Percentiles rank a stretch among this genome's conserved stretches.
Evolutionary conservation across 805 yeast genomes (phyloP).

Genomic region (Jamesozyma gamospora): DNA sequence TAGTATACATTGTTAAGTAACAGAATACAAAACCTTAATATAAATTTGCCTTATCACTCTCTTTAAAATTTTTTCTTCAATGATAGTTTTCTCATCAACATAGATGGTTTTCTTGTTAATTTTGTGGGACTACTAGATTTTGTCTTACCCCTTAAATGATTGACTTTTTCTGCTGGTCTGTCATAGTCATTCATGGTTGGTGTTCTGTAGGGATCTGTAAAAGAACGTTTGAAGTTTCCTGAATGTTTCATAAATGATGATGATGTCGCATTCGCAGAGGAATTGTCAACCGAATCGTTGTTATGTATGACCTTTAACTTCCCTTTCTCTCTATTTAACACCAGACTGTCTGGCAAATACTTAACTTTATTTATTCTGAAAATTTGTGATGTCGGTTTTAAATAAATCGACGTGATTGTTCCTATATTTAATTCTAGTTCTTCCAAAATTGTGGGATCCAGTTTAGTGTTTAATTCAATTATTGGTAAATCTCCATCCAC

Average conservation of each 20-base stretch:
- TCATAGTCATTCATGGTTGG: conserved; percentile 32
- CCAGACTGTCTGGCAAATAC: conserved; percentile 41
- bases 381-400: conserved; percentile 75
- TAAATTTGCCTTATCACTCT: too few species aligned
- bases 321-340: conserved; percentile 27
- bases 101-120: conserved; percentile 28
- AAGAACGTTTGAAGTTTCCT: neutral
- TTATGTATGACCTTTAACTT: conserved; percentile 10
- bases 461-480: conserved; percentile 57
- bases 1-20: too few species aligned
- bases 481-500: conserved; percentile 52
- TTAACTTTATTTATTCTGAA: conserved; percentile 55
- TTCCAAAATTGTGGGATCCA: conserved; percentile 62
- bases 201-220: conserved; percentile 2
- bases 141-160: conserved; percentile 27
- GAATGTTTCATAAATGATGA: neutral
- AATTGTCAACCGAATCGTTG: neutral
- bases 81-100: conserved; percentile 25
- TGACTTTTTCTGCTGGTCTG: conserved; percentile 31
- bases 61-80: conserved; percentile 7
- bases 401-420: conserved; percentile 68
- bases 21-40: too few species aligned
- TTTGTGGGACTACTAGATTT: conserved; percentile 28
- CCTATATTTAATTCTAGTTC: conserved; percentile 80
- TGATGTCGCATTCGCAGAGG: neutral